A percentile compares a stretch with the other conserved stretches of the same genome.
These are phyloP conservation scores for Aristolochia californica DNA, from an alignment of 164 flowering plant genomes.

Conservation along the genomic window DNA sequence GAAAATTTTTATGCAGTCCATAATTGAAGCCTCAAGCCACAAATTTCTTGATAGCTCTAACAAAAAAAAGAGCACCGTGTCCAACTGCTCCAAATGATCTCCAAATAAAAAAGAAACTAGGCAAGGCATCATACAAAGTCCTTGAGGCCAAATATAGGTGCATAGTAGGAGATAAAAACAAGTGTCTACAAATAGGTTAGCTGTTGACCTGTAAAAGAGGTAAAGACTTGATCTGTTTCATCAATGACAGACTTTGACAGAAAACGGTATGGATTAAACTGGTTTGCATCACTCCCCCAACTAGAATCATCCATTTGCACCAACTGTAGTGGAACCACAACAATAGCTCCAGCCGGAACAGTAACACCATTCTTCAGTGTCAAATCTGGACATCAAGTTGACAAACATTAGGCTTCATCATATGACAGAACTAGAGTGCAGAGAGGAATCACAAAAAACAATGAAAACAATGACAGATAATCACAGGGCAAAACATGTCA, in stretches of 20 bases:
- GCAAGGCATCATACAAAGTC: too few species aligned
- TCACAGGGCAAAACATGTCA: background rate
- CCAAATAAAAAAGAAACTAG: too few species aligned
- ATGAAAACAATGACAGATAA: background rate
- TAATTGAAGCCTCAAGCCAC: too few species aligned
- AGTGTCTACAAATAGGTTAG: background rate
- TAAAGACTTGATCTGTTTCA: constrained; percentile 8
- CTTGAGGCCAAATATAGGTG: too few species aligned
- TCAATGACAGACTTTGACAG: constrained; percentile 16
- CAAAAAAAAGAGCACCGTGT: too few species aligned
- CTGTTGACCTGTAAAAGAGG: constrained; percentile 17
- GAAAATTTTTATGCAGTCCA: too few species aligned
- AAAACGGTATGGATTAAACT: constrained; percentile 57
- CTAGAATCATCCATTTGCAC: constrained; percentile 42
- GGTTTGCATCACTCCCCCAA: constrained; percentile 51
- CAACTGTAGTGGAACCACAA: constrained; percentile 54
- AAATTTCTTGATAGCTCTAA: too few species aligned
- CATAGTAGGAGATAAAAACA: background rate
- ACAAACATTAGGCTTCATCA: background rate
- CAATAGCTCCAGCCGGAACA: constrained; percentile 48
- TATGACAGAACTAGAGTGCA: background rate
- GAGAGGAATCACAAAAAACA: too few species aligned
- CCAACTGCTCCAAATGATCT: too few species aligned
- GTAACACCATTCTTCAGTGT: constrained; percentile 28
- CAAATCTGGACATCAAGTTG: constrained; percentile 26